Percentiles rank a stretch among this genome's conserved stretches.
Evolutionary conservation across 2,329 filamentous ascomycete genomes (phyloP).

Genomic region (Alternaria solani): DNA sequence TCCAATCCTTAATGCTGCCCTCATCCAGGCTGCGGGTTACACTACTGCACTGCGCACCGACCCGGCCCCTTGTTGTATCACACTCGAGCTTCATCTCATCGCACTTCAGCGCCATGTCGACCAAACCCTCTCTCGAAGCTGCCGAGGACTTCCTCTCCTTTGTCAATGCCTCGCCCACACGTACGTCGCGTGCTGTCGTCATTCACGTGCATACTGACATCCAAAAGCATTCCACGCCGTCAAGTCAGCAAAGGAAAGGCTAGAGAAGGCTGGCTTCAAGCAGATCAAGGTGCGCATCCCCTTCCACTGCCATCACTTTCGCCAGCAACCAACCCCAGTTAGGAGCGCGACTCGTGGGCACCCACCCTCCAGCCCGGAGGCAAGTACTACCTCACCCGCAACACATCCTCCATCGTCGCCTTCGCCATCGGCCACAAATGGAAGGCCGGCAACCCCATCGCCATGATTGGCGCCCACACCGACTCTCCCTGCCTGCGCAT

Average conservation of each 20-base stretch:
- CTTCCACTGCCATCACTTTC: no score
- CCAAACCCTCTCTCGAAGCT: slow-evolving; percentile 53
- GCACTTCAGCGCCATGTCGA: slow-evolving; percentile 42
- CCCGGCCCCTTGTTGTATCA: slow-evolving; percentile 17
- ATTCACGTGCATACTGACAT: background rate
- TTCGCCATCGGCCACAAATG: slow-evolving; percentile 92
- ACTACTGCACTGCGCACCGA: slow-evolving; percentile 24
- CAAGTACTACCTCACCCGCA: slow-evolving; percentile 96
- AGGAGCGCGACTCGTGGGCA: slow-evolving; percentile 90
- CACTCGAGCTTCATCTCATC: slow-evolving; percentile 21
- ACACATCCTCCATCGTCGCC: slow-evolving; percentile 88
- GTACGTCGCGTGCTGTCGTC: slow-evolving; percentile 60
- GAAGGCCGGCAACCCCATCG: slow-evolving; percentile 87
- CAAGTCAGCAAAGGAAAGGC: slow-evolving; percentile 74
- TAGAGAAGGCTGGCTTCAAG: slow-evolving; percentile 84
- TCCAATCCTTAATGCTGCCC: slow-evolving; percentile 34
- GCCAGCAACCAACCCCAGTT: background rate
- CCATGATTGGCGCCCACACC: slow-evolving; percentile 95
- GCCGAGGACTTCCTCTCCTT: slow-evolving; percentile 90
- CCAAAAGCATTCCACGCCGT: slow-evolving; percentile 89
- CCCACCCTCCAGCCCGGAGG: slow-evolving; percentile 81
- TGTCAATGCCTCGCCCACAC: slow-evolving; percentile 92
- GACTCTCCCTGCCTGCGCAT: slow-evolving; percentile 91
- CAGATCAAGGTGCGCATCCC: slow-evolving; percentile 66
- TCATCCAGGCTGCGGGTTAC: slow-evolving; percentile 7